Base-by-base conservation (phyloP, 225 moss, liverwort and hornwort species). In the Sphagnum contortum region DNA sequence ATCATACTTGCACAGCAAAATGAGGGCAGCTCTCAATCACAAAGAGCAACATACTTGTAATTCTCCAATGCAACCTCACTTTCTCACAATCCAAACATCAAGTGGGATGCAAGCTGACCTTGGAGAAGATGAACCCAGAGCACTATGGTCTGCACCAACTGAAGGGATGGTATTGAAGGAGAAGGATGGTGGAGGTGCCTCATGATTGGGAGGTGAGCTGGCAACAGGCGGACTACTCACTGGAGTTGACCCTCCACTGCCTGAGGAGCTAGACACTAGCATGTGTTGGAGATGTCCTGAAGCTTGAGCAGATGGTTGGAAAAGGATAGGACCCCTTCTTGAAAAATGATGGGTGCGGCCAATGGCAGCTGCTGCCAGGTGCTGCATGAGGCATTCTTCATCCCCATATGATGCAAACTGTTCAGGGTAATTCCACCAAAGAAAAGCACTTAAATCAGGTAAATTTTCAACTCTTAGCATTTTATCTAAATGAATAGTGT, bases 321-420 rank as follows among this genome's bases (percentile, higher is more conserved):
- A 78, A 49, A 77, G 80, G 62, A 84, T 78, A 56, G 77, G 80
- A 14, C 78, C 84, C 64, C 84, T 81, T 75, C 81, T 68, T 55
- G 75, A 73, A 75, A 81, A 73, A 8, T 81, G 77, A 62, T 80
- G 84, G 63, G 84, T 73, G 63, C 81, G 75, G 70, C 84, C 84
- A 80, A 81, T 81, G 52, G 84, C 80, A 68, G 80, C 83, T 2
- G 80, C 77, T 48, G 81, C 80, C 73, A 84, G 73, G 78, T 84
- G 84, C 78, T 78, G 84, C 84, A 84, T 84, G 61, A 81, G 77
- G 81, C 75, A 84, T 66, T 81, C 80, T 75, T 84, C 84, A 72
- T 84, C 81, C 75, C 81, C 81, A 72, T 78, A 84, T 60, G 80
- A 76, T 66, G 81, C 71, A 73, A 80, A 80, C 84, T 84, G 81